Evolutionary conservation across 371 early-diverging fungal species (phyloP), one percentile per base, ranked within the genome.

Genomic region (Rhizopus microsporus): DNA sequence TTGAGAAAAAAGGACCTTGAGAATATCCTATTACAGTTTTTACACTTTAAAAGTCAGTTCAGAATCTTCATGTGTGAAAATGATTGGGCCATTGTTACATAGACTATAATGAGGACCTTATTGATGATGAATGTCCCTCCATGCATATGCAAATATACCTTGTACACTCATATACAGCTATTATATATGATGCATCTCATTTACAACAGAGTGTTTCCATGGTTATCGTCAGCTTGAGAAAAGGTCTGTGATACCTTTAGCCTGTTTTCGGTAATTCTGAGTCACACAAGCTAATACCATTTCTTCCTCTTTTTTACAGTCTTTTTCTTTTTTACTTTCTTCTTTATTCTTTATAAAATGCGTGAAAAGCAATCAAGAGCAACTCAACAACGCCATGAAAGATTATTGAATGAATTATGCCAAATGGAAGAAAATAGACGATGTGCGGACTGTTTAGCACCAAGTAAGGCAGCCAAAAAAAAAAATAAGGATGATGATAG

Each of bases 401-500:
- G 84, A 45, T 79, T 89, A 42, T 81, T 94, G 7, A 62, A 71
- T 17, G 91, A 91, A 40, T 67, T 93, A 31, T 77, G 86, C 16
- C 88, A 85, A 59, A 69, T 84, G 29, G 90, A 90, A 0, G 92
- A 83, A 59, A 94, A 94, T 60, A 82, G 84, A 47, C 71, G 66
- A 12, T 94, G 94, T 65, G 93, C 92, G 39, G 93, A 93, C 68
- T 94, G 94, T 68, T 78, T 83, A 30, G 75, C 87, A 15, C 81
- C 79, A 60, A 89, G 92, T 89, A 82, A 68, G 72, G 13, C 6
- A 23, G 13, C 39, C n/a, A 17, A 29, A 34, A 9, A 55, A 37
- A 47, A 35, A 17, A 35, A 39, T 30, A 40, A 29, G 35, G 16
- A 46, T 17, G 10, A 45, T n/a, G 13, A 29, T 23, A 32, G 39